These are phyloP conservation scores for Mycena chlorophos DNA, from an alignment of 768 basidiomycete species.

Conservation along the genomic window DNA sequence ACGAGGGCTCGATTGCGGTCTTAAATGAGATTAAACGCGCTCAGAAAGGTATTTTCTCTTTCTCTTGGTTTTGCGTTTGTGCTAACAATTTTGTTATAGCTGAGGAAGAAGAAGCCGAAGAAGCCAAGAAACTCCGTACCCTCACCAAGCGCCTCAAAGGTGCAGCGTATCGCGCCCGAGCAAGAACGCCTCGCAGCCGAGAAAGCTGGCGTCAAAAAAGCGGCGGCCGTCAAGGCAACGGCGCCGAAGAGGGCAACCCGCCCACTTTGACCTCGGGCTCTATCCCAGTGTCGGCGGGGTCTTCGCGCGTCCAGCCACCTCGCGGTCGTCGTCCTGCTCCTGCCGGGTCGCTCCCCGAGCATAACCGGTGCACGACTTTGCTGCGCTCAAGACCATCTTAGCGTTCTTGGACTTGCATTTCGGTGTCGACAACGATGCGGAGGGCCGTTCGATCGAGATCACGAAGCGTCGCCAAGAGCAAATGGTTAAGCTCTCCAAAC, in stretches of 20 bases:
- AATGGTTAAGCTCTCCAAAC: constrained; percentile 64
- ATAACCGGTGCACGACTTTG: constrained; percentile 82
- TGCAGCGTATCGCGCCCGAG: constrained; percentile 67
- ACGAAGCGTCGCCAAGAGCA: constrained; percentile 83
- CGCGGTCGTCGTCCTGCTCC: constrained; percentile 58
- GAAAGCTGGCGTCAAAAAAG: constrained; percentile 8
- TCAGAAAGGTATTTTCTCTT: constrained; percentile 56
- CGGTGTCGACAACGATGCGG: constrained; percentile 86
- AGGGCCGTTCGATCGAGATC: constrained; percentile 70
- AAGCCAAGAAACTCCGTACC: constrained; percentile 42
- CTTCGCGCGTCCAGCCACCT: constrained; percentile 44
- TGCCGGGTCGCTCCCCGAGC: constrained; percentile 24
- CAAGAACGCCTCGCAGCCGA: constrained; percentile 40
- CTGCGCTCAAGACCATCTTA: constrained; percentile 86
- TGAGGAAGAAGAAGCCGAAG: constrained; percentile 53
- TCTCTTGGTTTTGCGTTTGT: neutral
- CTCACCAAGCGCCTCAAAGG: constrained; percentile 74
- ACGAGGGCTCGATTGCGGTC: constrained; percentile 63
- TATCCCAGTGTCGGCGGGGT: too few species aligned
- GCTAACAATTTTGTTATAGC: constrained; percentile 19
- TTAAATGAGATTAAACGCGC: constrained; percentile 64
- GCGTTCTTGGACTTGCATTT: constrained; percentile 88
- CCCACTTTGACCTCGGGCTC: constrained; percentile 19
- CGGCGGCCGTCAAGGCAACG: too few species aligned
- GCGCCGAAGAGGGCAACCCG: constrained; percentile 16